These are phyloP conservation scores for Cyberlindnera suaveolens DNA, from an alignment of 805 yeast genomes.

Conservation along the genomic window DNA sequence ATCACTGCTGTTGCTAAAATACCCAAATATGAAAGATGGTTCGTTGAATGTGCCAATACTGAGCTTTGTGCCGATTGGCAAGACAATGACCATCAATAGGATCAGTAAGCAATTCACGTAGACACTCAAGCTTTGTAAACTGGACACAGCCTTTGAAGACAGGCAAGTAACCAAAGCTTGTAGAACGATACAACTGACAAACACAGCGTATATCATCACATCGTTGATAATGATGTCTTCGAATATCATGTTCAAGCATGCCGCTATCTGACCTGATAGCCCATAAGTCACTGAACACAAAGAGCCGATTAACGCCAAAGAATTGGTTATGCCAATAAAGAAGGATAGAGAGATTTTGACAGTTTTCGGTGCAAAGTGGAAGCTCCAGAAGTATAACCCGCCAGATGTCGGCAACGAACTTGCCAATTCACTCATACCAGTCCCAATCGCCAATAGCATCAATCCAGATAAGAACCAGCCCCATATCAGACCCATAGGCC, in stretches of 20 bases:
- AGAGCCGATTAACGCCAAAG: constrained; percentile 60
- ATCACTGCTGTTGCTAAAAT: constrained; percentile 38
- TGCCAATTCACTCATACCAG: constrained; percentile 58
- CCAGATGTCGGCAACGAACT: constrained; percentile 71
- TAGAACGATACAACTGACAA: constrained; percentile 49
- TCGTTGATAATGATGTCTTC: constrained; percentile 41
- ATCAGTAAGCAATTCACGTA: constrained; percentile 46
- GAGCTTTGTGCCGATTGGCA: constrained; percentile 49
- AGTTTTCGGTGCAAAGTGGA: constrained; percentile 52
- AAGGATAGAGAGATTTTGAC: constrained; percentile 49
- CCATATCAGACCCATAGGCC: constrained; percentile 59
- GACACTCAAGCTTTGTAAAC: constrained; percentile 54
- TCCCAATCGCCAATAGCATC: constrained; percentile 52
- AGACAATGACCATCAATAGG: constrained; percentile 50
- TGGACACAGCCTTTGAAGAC: constrained; percentile 50
- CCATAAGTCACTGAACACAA: constrained; percentile 69
- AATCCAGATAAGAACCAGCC: constrained; percentile 60
- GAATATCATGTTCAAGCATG: constrained; percentile 39
- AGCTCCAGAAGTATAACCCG: constrained; percentile 65
- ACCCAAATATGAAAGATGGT: constrained; percentile 48
- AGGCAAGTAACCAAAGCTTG: constrained; percentile 34
- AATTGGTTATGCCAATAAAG: constrained; percentile 59
- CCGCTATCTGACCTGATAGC: constrained; percentile 57
- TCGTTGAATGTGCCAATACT: constrained; percentile 33
- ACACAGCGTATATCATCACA: constrained; percentile 56